These are phyloP conservation scores for Pleurotus salmoneostramineus DNA, from an alignment of 768 basidiomycete species.

Conservation along the genomic window DNA sequence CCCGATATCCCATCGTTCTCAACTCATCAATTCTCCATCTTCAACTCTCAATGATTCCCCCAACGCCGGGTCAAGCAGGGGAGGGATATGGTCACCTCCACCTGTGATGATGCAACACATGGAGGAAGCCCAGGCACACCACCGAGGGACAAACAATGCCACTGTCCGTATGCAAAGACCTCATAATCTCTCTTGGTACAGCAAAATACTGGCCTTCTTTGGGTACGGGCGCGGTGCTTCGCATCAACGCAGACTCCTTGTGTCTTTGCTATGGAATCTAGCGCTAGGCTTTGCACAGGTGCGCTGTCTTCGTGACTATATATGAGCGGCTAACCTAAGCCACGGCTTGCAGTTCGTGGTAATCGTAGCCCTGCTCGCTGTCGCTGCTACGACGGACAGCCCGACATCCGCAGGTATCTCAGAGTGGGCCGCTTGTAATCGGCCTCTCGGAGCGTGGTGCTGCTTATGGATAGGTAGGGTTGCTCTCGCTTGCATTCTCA, in stretches of 20 bases:
- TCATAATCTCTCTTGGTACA: slow-evolving; percentile 13
- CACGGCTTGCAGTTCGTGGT: slow-evolving; percentile 35
- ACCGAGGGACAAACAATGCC: neutral
- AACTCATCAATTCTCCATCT: neutral
- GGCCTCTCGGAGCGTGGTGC: slow-evolving; percentile 56
- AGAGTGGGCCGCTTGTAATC: slow-evolving; percentile 51
- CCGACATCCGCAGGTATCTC: slow-evolving; percentile 28
- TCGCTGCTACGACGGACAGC: slow-evolving; percentile 38
- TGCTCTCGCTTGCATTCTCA: slow-evolving; percentile 35
- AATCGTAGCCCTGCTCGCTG: slow-evolving; percentile 42
- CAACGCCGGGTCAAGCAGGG: neutral
- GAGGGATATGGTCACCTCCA: slow-evolving; percentile 2
- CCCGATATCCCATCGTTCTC: slow-evolving; percentile 1
- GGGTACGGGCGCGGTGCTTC: slow-evolving; percentile 52
- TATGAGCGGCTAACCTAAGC: neutral
- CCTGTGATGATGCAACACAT: slow-evolving; percentile 7
- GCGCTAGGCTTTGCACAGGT: slow-evolving; percentile 48
- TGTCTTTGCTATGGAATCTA: slow-evolving; percentile 43
- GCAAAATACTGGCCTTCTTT: slow-evolving; percentile 31
- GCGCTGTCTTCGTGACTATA: slow-evolving; percentile 12
- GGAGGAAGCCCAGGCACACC: slow-evolving; percentile 4
- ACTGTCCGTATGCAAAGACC: slow-evolving; percentile 15
- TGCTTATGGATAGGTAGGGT: slow-evolving; percentile 50
- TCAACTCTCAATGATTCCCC: neutral
- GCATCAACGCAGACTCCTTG: slow-evolving; percentile 40